Base-by-base conservation (phyloP, 2,329 filamentous ascomycete species). In the Pseudogymnoascus verrucosus region DNA sequence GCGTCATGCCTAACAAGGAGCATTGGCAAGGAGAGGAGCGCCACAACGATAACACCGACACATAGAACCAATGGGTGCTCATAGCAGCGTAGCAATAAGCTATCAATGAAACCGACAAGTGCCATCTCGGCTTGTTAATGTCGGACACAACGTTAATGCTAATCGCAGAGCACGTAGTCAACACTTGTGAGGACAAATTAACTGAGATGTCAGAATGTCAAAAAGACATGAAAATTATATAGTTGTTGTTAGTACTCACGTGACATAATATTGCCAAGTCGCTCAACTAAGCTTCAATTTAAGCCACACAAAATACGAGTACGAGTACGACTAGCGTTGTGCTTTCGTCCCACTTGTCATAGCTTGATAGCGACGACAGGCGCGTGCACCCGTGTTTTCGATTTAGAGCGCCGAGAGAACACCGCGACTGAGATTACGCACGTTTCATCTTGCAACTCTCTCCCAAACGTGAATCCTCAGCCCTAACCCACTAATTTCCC, bases 1-100 rank as follows among this genome's bases (percentile, higher is more conserved):
- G 74, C 68, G 57, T 76, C 72, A 44, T 44, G 42, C 42, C 19
- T 44, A 14, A 44, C 10, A 6, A 44, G 42, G 6, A 71, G 42
- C 42, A 6, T 44, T 44, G 42, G 62, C 60, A 60, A 62, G n/a
- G 65, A 47, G 12, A 34, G 57, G 39, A 40, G 51, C 57, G 62
- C n/a, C 11, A 23, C 11, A 4, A 7, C 42, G 42, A 44, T 23
- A 44, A 44, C 19, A 21, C 42, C 19, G 11, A 23, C 11, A 23
- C 42, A 44, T 44, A 44, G 19, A 16, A 23, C 19, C 19, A 44
- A 23, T 14, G 42, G 19, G 2, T 44, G 42, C 42, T 21, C 42
- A 44, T 21, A 44, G 42, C 42, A 44, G 6, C 42, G 42, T 44
- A 44, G 42, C 42, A 44, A 44, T 21, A 44, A 14, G 42, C 19